Percentiles rank a stretch among this genome's conserved stretches.
These are phyloP conservation scores for Metarhizium brunneum DNA, from an alignment of 2,329 filamentous ascomycete genomes.

Conservation along the genomic window DNA sequence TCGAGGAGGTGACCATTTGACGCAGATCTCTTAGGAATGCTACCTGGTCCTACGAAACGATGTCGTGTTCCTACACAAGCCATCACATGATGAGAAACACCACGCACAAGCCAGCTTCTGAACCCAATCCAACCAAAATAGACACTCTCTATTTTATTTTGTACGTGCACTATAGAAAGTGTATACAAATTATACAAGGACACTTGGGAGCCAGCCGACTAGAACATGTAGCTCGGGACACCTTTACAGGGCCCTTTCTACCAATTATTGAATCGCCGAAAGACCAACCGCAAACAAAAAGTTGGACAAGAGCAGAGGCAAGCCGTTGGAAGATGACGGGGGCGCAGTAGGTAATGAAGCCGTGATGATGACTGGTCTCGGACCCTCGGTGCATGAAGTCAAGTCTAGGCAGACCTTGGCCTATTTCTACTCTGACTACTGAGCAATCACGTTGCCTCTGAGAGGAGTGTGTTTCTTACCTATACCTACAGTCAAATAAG, in stretches of 20 bases:
- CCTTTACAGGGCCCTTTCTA: constrained; percentile 7
- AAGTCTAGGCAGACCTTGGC: too few species aligned
- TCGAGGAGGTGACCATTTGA: background rate
- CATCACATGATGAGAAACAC: too few species aligned
- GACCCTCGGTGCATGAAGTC: constrained; percentile 25
- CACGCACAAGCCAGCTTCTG: too few species aligned
- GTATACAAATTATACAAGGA: background rate
- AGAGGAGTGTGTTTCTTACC: too few species aligned
- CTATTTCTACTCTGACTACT: too few species aligned
- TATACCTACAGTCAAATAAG: too few species aligned
- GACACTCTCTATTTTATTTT: too few species aligned
- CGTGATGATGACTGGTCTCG: constrained; percentile 39
- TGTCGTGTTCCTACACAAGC: background rate
- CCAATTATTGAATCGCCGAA: constrained; percentile 29
- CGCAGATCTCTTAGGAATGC: background rate
- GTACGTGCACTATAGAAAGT: too few species aligned
- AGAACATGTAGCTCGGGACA: background rate
- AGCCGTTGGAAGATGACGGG: constrained; percentile 46
- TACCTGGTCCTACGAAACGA: background rate
- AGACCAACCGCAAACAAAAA: constrained; percentile 51
- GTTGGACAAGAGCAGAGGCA: constrained; percentile 51
- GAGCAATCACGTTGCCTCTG: too few species aligned
- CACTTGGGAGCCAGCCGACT: background rate
- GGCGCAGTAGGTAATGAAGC: constrained; percentile 55
- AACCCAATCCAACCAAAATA: too few species aligned